Evolutionary conservation across 2,329 filamentous ascomycete genomes (phyloP).

Genomic region (Paracoccidioides brasiliensis): DNA sequence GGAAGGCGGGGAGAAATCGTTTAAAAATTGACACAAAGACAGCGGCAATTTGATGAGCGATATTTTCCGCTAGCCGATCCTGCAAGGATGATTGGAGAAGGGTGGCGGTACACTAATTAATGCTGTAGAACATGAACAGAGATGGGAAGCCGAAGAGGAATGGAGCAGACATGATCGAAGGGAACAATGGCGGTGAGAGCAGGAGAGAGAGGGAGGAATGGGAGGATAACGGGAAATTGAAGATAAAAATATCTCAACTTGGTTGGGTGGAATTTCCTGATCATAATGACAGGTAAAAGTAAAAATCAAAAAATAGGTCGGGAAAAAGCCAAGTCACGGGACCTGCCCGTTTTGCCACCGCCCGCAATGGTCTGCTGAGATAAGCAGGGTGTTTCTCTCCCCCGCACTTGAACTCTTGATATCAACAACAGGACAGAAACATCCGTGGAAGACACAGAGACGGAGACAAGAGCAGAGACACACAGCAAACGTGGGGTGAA

Average conservation of each 20-base stretch:
- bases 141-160: conserved; percentile 2
- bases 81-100: background rate
- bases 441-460: background rate
- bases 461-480: background rate
- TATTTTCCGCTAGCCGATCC: background rate
- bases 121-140: background rate
- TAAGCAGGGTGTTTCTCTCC: background rate
- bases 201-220: background rate
- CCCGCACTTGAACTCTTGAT: background rate
- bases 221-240: background rate
- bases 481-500: background rate
- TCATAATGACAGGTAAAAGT: background rate
- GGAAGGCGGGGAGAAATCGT: conserved; percentile 3
- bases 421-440: background rate
- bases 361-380: background rate
- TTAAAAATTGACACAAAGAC: conserved; percentile 7
- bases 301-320: background rate
- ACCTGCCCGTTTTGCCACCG: background rate
- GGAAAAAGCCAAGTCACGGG: background rate
- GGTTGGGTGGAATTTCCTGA: background rate
- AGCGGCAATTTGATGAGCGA: conserved; percentile 8
- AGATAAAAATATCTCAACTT: background rate
- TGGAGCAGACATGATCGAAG: background rate
- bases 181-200: conserved; percentile 1
- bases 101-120: background rate